Evolutionary conservation across 1,284 basidiomycete genomes (phyloP).

Genomic region (Sporisorium graminicola): DNA sequence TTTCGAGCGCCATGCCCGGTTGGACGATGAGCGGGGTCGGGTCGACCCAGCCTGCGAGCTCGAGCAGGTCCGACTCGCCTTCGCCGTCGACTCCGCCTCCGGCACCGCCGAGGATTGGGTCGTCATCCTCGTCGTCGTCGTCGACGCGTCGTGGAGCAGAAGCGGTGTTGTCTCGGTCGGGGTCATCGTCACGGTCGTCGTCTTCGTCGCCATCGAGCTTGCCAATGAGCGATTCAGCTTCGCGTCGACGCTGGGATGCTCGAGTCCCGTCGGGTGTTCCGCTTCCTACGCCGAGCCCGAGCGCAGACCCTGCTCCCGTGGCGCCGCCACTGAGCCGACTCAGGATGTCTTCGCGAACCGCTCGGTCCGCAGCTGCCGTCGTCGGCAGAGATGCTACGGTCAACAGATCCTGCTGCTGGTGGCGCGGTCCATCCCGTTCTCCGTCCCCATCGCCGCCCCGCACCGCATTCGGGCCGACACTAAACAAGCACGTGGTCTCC

Average conservation of each 20-base stretch:
- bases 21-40: constrained; percentile 93
- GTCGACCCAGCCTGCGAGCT: constrained; percentile 65
- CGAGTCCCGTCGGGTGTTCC: neutral
- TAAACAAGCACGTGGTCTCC: constrained; percentile 61
- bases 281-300: constrained; percentile 9
- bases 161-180: no score
- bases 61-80: constrained; percentile 51
- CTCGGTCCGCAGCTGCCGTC: constrained; percentile 38
- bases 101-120: constrained; percentile 41
- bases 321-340: constrained; percentile 35
- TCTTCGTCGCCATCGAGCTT: constrained; percentile 20
- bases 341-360: constrained; percentile 38
- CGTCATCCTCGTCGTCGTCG: constrained; percentile 15
- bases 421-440: neutral
- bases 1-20: constrained; percentile 92
- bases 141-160: neutral
- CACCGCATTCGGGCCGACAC: constrained; percentile 28
- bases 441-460: neutral
- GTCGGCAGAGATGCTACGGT: constrained; percentile 34
- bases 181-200: constrained; percentile 14
- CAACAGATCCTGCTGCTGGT: constrained; percentile 35
- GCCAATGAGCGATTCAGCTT: constrained; percentile 43
- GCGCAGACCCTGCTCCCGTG: constrained; percentile 13
- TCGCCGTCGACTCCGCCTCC: constrained; percentile 54
- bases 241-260: constrained; percentile 14